phyloP scores from a whole-genome alignment of 106 monocot genomes.

The Allium sativum region DNA sequence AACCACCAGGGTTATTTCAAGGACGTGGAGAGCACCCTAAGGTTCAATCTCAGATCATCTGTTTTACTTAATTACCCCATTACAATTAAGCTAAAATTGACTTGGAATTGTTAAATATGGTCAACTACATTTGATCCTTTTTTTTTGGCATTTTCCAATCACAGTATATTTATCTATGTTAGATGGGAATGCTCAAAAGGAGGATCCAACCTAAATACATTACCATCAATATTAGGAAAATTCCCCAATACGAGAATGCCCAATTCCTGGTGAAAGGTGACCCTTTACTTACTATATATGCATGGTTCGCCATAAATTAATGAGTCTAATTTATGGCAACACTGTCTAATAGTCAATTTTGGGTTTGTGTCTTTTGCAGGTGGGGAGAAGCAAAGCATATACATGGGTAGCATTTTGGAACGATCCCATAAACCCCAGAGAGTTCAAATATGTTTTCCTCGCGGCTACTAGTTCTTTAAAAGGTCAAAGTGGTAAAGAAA shows the following conservation, averaged over 20 bases:
- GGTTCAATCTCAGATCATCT: constrained; percentile 19
- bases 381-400: constrained; percentile 88
- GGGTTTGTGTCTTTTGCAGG: constrained; percentile 27
- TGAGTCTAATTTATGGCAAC: too few species aligned
- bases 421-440: constrained; percentile 89
- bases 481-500: constrained; percentile 93
- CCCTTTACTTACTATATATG: too few species aligned
- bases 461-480: constrained; percentile 92
- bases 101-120: too few species aligned
- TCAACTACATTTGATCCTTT: not conserved
- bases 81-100: not conserved
- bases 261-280: constrained; percentile 84
- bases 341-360: too few species aligned
- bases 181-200: constrained; percentile 96
- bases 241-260: constrained; percentile 78
- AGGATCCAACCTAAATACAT: constrained; percentile 80
- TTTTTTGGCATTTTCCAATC: not conserved
- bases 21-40: constrained; percentile 99
- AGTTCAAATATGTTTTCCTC: constrained; percentile 92
- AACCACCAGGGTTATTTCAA: constrained; percentile 91
- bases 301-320: too few species aligned
- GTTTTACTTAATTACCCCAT: not conserved
- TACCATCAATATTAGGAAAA: constrained; percentile 91
- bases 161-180: constrained; percentile 1
- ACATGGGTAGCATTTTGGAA: constrained; percentile 98